Conservation (phyloP, 2,329 filamentous ascomycete species). For the Paecilomyces dactylethromorphus region DNA sequence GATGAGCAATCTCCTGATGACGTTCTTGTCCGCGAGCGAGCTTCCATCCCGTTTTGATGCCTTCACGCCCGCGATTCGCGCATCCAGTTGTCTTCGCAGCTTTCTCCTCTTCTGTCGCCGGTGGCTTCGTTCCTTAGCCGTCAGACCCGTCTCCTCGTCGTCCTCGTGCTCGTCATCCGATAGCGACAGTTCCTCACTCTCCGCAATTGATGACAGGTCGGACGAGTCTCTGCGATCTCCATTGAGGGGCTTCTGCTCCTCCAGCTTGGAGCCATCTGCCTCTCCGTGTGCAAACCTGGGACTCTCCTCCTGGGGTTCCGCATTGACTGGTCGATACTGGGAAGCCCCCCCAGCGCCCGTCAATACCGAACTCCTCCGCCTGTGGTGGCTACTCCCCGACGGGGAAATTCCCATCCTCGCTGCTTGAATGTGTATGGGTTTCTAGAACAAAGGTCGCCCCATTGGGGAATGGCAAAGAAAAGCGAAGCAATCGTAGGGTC, state of each 20-base stretch:
- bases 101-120: slow-evolving; percentile 61
- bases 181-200: slow-evolving; percentile 52
- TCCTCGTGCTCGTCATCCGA: slow-evolving; percentile 71
- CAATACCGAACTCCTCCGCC: slow-evolving; percentile 32
- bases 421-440: not conserved
- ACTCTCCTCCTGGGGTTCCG: slow-evolving; percentile 29
- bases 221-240: slow-evolving; percentile 31
- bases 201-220: slow-evolving; percentile 36
- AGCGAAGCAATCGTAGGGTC: not conserved
- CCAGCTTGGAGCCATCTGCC: slow-evolving; percentile 17
- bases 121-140: slow-evolving; percentile 59
- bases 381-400: slow-evolving; percentile 25
- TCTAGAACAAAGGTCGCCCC: not conserved
- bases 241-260: slow-evolving; percentile 27
- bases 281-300: slow-evolving; percentile 16
- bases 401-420: slow-evolving; percentile 27
- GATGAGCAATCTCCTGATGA: slow-evolving; percentile 61
- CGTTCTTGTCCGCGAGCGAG: slow-evolving; percentile 66
- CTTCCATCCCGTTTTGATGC: slow-evolving; percentile 62
- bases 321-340: slow-evolving; percentile 25
- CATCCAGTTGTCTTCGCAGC: slow-evolving; percentile 63
- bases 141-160: slow-evolving; percentile 86
- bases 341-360: slow-evolving; percentile 49
- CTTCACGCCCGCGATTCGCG: slow-evolving; percentile 57
- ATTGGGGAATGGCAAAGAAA: not conserved